Conservation (phyloP, 148 eudicot genomes). For the Vaccinium myrtillus region DNA sequence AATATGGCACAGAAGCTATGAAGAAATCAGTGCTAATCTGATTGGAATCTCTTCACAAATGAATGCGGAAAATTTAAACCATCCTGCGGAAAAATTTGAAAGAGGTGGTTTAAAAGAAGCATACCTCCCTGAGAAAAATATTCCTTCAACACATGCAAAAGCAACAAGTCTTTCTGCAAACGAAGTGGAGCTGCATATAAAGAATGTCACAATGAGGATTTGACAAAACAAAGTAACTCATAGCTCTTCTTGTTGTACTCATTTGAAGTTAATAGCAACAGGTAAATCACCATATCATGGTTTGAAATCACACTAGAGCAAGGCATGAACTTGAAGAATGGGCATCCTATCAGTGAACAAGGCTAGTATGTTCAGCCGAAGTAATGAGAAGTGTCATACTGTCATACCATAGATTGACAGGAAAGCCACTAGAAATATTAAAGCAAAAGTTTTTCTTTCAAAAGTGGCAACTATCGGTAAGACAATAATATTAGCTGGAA, state of each 20-base stretch:
- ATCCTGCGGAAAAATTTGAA: neutral
- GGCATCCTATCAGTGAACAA: neutral
- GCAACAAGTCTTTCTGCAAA: conserved; percentile 89
- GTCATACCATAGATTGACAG: neutral
- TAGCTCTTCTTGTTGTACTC: neutral
- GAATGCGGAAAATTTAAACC: neutral
- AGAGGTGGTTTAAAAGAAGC: neutral
- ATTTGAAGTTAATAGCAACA: neutral
- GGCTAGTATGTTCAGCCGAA: neutral
- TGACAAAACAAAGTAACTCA: neutral
- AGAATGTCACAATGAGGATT: conserved; percentile 14
- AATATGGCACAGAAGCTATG: conserved; percentile 83
- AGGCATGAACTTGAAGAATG: neutral
- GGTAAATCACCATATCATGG: neutral
- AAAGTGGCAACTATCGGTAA: neutral
- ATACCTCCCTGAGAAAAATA: conserved; percentile 87
- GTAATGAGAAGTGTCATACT: neutral
- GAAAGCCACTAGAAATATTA: neutral
- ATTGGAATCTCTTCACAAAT: neutral
- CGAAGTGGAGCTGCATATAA: conserved; percentile 50
- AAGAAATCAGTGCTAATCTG: neutral
- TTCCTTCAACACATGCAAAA: conserved; percentile 85
- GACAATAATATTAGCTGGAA: neutral
- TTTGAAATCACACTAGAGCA: neutral
- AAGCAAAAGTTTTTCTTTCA: neutral